phyloP scores from a whole-genome alignment of 352 stramenopile species.

The Phytophthora lateralis region DNA sequence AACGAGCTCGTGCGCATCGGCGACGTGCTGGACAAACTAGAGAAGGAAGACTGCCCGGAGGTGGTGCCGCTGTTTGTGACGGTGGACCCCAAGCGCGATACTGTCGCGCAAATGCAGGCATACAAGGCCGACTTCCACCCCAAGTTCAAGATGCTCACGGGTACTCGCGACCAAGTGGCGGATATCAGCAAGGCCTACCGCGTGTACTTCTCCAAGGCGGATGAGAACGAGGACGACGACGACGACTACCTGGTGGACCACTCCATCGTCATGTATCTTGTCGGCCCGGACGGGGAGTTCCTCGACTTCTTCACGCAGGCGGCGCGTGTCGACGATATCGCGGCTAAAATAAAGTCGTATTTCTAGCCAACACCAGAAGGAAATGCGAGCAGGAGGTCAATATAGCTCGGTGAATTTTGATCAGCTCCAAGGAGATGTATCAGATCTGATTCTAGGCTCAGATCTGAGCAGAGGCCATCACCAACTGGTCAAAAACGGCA shows the following conservation, averaged over 20 bases:
- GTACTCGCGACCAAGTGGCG: constrained; percentile 94
- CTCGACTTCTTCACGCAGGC: constrained; percentile 99
- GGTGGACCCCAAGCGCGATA: constrained; percentile 98
- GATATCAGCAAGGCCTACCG: constrained; percentile 98
- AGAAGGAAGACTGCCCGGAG: constrained; percentile 61
- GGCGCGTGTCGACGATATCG: constrained; percentile 94
- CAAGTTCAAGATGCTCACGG: constrained; percentile 90
- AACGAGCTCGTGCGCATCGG: constrained; percentile 99
- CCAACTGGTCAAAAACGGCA: background rate
- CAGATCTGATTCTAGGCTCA: background rate
- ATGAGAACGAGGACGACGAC: constrained; percentile 94
- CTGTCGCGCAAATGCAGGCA: constrained; percentile 93
- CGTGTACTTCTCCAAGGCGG: constrained; percentile 98
- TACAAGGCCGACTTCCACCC: constrained; percentile 95
- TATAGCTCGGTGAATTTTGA: background rate
- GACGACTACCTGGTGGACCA: constrained; percentile 99
- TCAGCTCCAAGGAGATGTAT: too few species aligned
- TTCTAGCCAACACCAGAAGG: too few species aligned
- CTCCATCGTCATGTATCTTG: constrained; percentile 99
- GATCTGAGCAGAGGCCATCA: too few species aligned
- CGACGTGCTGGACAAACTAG: constrained; percentile 93
- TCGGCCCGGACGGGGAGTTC: constrained; percentile 96
- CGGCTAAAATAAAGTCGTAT: constrained; percentile 92
- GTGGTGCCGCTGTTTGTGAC: constrained; percentile 96
- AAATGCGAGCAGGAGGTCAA: background rate